Evolutionary conservation across 139 green algal species (phyloP).

Genomic region (Chlorella vulgaris): DNA sequence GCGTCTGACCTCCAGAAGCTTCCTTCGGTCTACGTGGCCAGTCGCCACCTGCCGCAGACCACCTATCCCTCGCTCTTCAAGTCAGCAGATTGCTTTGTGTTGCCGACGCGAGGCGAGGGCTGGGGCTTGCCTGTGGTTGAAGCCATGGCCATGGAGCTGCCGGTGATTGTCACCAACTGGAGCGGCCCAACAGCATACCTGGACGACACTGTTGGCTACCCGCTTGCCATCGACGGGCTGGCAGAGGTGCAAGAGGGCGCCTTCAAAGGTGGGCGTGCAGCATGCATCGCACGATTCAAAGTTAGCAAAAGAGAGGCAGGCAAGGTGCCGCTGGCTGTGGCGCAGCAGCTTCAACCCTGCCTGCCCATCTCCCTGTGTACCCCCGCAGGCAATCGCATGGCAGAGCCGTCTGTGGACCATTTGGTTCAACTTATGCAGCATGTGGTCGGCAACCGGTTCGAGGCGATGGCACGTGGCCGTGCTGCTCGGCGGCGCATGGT

Average conservation of each 20-base stretch:
- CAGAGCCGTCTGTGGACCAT: constrained; percentile 57
- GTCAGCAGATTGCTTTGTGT: constrained; percentile 78
- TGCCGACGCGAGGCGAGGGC: constrained; percentile 75
- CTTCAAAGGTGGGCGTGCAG: constrained; percentile 47
- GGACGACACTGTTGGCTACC: constrained; percentile 52
- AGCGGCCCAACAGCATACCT: constrained; percentile 68
- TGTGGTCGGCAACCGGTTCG: constrained; percentile 42
- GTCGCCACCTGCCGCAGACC: constrained; percentile 45
- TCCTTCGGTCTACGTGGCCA: constrained; percentile 60
- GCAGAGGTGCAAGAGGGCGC: constrained; percentile 15
- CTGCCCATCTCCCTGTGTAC: no score
- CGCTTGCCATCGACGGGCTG: constrained; percentile 49
- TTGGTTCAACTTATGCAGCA: constrained; percentile 57
- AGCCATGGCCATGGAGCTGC: constrained; percentile 73
- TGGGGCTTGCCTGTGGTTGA: constrained; percentile 75
- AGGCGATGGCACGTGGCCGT: constrained; percentile 44
- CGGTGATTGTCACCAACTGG: constrained; percentile 75
- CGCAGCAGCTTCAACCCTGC: no score
- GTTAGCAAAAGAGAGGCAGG: no score
- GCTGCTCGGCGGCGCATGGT: constrained; percentile 55
- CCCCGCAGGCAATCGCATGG: constrained; percentile 57
- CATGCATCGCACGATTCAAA: no score
- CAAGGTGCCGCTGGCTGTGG: no score
- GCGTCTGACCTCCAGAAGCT: background rate
- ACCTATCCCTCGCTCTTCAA: constrained; percentile 59